Conservation (phyloP, 495 filamentous ascomycete genomes). For the Aspergillus ostianus region DNA sequence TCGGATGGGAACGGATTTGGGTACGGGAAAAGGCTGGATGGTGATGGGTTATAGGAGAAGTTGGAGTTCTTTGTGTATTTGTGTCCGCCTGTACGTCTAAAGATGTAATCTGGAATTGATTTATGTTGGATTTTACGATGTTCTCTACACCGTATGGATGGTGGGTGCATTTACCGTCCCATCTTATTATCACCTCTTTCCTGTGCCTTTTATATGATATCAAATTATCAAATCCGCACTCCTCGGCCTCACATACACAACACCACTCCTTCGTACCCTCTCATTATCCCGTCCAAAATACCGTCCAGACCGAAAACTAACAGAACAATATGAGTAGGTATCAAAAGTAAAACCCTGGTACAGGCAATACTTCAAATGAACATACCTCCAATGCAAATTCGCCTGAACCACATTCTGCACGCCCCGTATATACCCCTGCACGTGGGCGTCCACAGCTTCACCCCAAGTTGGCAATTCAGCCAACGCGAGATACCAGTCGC, state of each 20-base stretch:
- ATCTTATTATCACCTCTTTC: too few relatives aligned
- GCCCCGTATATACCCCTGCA: slow-evolving; percentile 32
- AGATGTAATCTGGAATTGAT: slow-evolving; percentile 2
- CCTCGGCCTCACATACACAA: too few relatives aligned
- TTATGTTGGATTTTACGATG: neutral
- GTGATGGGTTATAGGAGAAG: neutral
- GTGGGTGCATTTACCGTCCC: too few relatives aligned
- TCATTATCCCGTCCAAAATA: neutral
- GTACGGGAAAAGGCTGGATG: neutral
- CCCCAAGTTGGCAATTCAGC: slow-evolving; percentile 32
- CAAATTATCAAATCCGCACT: too few relatives aligned
- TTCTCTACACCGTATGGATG: too few relatives aligned
- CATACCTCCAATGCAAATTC: slow-evolving; percentile 39
- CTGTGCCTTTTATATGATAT: too few relatives aligned
- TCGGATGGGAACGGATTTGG: neutral
- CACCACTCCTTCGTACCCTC: neutral
- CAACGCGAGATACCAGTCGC: slow-evolving; percentile 32
- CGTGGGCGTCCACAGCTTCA: slow-evolving; percentile 25
- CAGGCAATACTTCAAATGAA: neutral
- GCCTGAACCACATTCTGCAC: slow-evolving; percentile 29
- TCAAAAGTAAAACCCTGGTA: neutral
- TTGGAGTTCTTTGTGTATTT: slow-evolving; percentile 1
- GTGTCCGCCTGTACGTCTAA: neutral
- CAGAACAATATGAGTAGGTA: neutral
- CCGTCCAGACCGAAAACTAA: neutral